phyloP scores from a whole-genome alignment of 2,329 filamentous ascomycete species.

The Penicillium verrucosum region DNA sequence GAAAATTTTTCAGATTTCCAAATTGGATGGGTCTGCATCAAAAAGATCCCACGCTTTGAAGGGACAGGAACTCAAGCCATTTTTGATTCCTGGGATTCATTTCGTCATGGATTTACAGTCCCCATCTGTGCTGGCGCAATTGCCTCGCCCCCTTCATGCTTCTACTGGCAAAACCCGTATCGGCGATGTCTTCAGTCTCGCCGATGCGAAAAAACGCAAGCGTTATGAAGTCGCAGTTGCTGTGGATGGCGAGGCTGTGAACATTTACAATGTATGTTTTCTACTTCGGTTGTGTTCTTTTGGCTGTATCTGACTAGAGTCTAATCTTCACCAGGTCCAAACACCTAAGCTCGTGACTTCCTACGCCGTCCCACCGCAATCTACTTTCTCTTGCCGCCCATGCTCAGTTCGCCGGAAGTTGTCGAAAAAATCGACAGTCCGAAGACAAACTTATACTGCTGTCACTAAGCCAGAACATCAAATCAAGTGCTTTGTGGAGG shows the following conservation, averaged over 20 bases:
- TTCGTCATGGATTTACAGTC: constrained; percentile 43
- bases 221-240: constrained; percentile 59
- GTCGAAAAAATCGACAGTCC: constrained; percentile 41
- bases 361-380: constrained; percentile 60
- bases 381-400: constrained; percentile 55
- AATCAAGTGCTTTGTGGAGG: constrained; percentile 55
- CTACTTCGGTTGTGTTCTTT: not conserved
- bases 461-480: constrained; percentile 49
- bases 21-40: constrained; percentile 18
- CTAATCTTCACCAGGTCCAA: constrained; percentile 49
- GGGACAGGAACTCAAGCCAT: constrained; percentile 7
- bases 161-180: constrained; percentile 42
- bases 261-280: constrained; percentile 57
- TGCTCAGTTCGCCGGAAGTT: constrained; percentile 56
- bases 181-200: constrained; percentile 52
- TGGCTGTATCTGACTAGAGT: constrained; percentile 1
- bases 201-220: constrained; percentile 58
- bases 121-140: constrained; percentile 45
- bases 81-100: constrained; percentile 5
- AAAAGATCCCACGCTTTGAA: constrained; percentile 20
- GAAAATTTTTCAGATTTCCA: constrained; percentile 39
- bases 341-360: constrained; percentile 59
- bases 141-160: constrained; percentile 44
- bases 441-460: constrained; percentile 57
- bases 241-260: constrained; percentile 60